Percentiles rank a stretch among this genome's conserved stretches.
Conservation (phyloP, 352 stramenopile genomes). For the Phytopythium vexans region DNA sequence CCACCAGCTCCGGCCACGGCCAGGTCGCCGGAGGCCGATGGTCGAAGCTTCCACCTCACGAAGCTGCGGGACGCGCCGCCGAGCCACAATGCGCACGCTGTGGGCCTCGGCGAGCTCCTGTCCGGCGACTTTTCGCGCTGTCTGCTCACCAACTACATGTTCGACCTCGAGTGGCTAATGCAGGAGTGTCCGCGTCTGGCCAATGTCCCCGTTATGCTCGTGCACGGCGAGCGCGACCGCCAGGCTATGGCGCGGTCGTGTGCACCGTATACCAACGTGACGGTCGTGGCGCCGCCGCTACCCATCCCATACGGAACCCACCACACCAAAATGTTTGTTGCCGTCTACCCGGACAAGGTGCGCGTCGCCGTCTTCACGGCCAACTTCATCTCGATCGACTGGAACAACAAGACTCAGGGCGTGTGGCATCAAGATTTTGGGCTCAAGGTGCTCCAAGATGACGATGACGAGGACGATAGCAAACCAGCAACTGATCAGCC, state of each 20-base stretch:
- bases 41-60: conserved; percentile 34
- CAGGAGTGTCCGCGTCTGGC: conserved; percentile 47
- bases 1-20: background rate
- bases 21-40: background rate
- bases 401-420: conserved; percentile 82
- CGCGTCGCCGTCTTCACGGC: conserved; percentile 84
- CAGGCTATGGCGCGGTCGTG: conserved; percentile 60
- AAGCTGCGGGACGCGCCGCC: conserved; percentile 25
- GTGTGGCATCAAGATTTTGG: conserved; percentile 84
- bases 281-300: conserved; percentile 54
- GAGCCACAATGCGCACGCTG: conserved; percentile 36
- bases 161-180: conserved; percentile 74
- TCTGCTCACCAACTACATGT: conserved; percentile 85
- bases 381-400: conserved; percentile 80
- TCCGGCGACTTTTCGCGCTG: conserved; percentile 54
- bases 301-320: conserved; percentile 84
- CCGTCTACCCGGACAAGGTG: conserved; percentile 58
- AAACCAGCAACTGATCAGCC: background rate
- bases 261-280: conserved; percentile 55
- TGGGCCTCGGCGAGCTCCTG: conserved; percentile 47
- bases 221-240: conserved; percentile 69
- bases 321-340: conserved; percentile 86
- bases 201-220: conserved; percentile 67
- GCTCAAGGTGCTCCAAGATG: conserved; percentile 43
- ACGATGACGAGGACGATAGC: conserved; percentile 18